phyloP scores from a whole-genome alignment of 2,329 filamentous ascomycete genomes.

The Taxawa tesnikishii region DNA sequence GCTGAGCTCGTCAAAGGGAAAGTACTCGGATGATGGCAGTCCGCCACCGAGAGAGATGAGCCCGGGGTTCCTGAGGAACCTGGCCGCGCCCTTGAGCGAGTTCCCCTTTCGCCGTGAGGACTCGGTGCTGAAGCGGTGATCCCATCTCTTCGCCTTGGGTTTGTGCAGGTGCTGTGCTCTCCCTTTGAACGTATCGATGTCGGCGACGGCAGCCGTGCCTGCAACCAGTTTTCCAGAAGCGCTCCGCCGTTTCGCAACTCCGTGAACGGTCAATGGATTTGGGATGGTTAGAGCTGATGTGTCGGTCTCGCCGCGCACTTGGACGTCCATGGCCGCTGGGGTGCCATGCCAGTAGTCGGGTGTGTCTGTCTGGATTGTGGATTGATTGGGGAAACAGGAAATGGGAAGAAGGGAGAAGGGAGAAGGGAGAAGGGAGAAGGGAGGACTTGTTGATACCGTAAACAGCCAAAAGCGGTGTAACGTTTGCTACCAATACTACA shows the following conservation, averaged over 20 bases:
- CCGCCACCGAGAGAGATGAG: conserved; percentile 89
- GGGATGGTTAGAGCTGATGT: conserved; percentile 28
- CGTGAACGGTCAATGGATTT: conserved; percentile 48
- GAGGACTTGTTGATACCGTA: too few relatives aligned
- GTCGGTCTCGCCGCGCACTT: conserved; percentile 4
- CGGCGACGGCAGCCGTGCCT: conserved; percentile 63
- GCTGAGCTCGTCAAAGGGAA: conserved; percentile 72
- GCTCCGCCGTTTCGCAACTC: conserved; percentile 54
- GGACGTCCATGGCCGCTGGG: conserved; percentile 5
- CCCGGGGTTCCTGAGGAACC: conserved; percentile 65
- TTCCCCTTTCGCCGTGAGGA: conserved; percentile 41
- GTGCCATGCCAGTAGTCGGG: too few relatives aligned
- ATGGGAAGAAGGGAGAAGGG: too few relatives aligned
- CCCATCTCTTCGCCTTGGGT: conserved; percentile 70
- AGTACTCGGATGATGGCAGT: conserved; percentile 77
- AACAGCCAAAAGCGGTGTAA: too few relatives aligned
- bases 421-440: too few relatives aligned
- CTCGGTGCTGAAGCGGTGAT: conserved; percentile 41
- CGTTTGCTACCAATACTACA: too few relatives aligned
- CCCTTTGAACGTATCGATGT: conserved; percentile 75
- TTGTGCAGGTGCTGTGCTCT: conserved; percentile 46
- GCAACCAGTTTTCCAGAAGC: conserved; percentile 62
- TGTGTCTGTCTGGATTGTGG: too few relatives aligned
- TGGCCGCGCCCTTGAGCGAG: conserved; percentile 73
- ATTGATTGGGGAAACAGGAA: too few relatives aligned